Base-by-base conservation (phyloP, 73 alveolate genomes). In the Paramecium biaurelia region DNA sequence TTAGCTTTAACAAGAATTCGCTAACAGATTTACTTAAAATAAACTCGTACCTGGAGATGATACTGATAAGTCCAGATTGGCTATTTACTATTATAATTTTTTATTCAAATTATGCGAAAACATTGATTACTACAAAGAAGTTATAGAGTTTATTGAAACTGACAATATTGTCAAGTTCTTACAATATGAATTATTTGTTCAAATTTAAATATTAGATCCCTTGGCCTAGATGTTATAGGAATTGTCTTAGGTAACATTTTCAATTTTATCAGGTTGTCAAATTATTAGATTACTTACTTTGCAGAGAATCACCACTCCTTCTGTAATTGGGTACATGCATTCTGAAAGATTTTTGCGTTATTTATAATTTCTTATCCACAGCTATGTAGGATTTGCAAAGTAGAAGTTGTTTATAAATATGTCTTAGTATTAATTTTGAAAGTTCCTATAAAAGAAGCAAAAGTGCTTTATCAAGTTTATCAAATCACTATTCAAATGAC, bases 401-500 rank as follows among this genome's bases (percentile, higher is more conserved):
- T 72, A 72, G 59, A 34, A 34, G 58, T 38, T 35, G 14, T 72
- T 72, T 11, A 28, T 42, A 72, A 72, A 35, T n/a, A n/a, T 8
- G 20, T 53, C 21, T 53, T 72, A 72, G 86, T 21, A 12, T 72
- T 0, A 7, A 72, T 72, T 34, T 23, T 72, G 20, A 30, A 35
- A 18, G 59, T 37, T 34, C 86, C 86, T 14, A 4, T 72, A 15
- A 38, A 72, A 12, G 56, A 72, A n/a, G 86, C 86, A 35, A 35
- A 23, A 72, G 18, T 6, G 9, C 58, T 72, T 2, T 72, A 72
- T 72, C 45, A 72, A 38, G 58, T 32, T 12, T 72, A 72, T 38
- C 18, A 72, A 18, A 72, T 72, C 58, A 72, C 86, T 5, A 72
- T 72, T 72, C 45, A 72, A 38, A 72, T 72, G 86, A 72, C 86